A percentile compares a stretch with the other conserved stretches of the same genome.
phyloP scores from a whole-genome alignment of 2,329 filamentous ascomycete species.

The Aspergillus fijiensis region DNA sequence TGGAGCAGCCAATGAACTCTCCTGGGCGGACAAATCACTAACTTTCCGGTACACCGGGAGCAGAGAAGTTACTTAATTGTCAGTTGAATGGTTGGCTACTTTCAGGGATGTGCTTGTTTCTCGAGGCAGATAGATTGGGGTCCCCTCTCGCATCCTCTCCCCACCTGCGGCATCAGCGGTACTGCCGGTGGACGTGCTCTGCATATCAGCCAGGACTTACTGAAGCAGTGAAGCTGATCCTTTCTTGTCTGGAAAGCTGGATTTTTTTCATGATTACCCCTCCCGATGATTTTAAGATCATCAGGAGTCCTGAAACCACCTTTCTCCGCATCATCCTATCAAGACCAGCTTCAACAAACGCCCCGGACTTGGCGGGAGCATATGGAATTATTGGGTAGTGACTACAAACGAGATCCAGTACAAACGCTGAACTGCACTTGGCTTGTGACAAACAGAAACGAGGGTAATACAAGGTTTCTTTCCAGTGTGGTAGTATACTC shows the following conservation, averaged over 20 bases:
- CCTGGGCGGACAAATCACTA: slow-evolving; percentile 10
- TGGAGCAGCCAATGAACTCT: slow-evolving; percentile 17
- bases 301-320: neutral
- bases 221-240: slow-evolving; percentile 1
- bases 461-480: neutral
- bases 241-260: neutral
- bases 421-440: neutral
- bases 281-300: neutral
- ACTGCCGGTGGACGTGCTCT: neutral
- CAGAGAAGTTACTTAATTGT: slow-evolving; percentile 11
- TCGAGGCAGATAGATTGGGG: slow-evolving; percentile 5
- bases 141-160: slow-evolving; percentile 7
- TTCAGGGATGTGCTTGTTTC: neutral
- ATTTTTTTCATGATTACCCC: neutral
- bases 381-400: neutral
- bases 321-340: neutral
- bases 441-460: neutral
- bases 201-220: neutral
- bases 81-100: slow-evolving; percentile 4
- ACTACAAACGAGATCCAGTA: neutral
- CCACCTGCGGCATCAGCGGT: slow-evolving; percentile 4
- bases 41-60: slow-evolving; percentile 11
- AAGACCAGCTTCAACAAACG: neutral
- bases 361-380: neutral
- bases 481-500: neutral